Evolutionary conservation across 1,139 yeast species (phyloP), one percentile per base, ranked within the genome.

Genomic region (Schwanniomyces etchellsii): DNA sequence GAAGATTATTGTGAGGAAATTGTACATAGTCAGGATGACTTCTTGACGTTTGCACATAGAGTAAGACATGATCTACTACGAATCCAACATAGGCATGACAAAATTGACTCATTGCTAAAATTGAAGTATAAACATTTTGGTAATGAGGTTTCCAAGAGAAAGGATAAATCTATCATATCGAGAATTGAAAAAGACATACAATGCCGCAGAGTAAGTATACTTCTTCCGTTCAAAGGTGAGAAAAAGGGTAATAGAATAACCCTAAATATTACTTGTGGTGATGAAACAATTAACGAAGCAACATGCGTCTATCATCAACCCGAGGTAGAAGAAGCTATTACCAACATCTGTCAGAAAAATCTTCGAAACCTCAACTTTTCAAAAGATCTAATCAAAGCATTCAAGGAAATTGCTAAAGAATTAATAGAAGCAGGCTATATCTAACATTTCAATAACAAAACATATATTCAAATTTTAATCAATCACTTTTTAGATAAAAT

Each of bases 51-150:
- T 36, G 52, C 46, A 2, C 21, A 30, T 2, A 27, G 31, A 1
- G 38, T 57, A 2, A 40, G 61, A 17, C 35, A 34, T 10, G 40
- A 36, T 20, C 42, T 59, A 23, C 39, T 49, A 9, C 30, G 34
- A 15, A 44, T 47, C 3, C 66, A 60, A 30, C 56, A 55, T 32
- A 60, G 54, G 31, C 57, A 52, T 33, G 67, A 61, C 31, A 52
- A 50, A 30, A 35, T 60, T 15, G 54, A 52, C 13, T 38, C 33
- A 20, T 27, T 59, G 17, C 23, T 27, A 7, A 16, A 21, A 4
- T 31, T 52, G 16, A 38, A 40, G 2, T 34, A 35, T 28, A 32
- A 28, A 5, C 35, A 38, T 16, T 33, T 45, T 15, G 43, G 38
- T 7, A 25, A 29, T 11, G 26, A 18, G 3, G n/a, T 12, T 9